Evolutionary conservation across 768 basidiomycete genomes (phyloP).

Genomic region (Heimioporus sp.): DNA sequence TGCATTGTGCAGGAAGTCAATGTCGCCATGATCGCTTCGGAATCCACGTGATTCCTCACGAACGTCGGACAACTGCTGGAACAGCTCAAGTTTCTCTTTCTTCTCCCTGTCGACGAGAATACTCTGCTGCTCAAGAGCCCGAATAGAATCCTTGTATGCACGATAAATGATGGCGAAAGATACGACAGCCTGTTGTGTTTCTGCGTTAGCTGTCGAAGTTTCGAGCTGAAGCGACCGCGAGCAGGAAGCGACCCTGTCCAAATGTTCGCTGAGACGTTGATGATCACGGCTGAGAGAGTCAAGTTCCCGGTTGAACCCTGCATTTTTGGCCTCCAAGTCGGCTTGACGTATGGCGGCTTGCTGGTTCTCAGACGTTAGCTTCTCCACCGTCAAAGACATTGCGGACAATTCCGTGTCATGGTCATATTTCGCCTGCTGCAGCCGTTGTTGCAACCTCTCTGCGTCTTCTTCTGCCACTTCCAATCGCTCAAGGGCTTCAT

Average conservation of each 20-base stretch:
- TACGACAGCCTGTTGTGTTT: constrained; percentile 19
- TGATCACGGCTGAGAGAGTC: constrained; percentile 9
- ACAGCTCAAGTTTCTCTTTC: constrained; percentile 11
- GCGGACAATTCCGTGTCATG: constrained; percentile 36
- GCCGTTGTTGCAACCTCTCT: constrained; percentile 41
- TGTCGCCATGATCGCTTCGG: constrained; percentile 21
- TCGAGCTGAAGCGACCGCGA: constrained; percentile 12
- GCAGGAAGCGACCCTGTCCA: constrained; percentile 3
- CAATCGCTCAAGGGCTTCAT: constrained; percentile 52
- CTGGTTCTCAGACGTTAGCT: constrained; percentile 35
- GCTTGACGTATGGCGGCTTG: constrained; percentile 16
- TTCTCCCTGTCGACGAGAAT: constrained; percentile 2
- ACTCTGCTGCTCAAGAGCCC: constrained; percentile 13
- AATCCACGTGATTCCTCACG: not conserved
- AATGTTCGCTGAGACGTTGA: constrained; percentile 9
- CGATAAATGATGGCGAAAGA: constrained; percentile 22
- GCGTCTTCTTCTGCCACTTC: constrained; percentile 65
- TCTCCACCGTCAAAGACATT: constrained; percentile 38
- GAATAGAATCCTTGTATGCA: constrained; percentile 13
- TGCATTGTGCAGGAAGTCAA: constrained; percentile 38
- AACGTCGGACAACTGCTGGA: constrained; percentile 8
- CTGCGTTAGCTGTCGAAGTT: constrained; percentile 1
- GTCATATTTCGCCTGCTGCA: constrained; percentile 18
- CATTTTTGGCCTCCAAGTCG: constrained; percentile 15
- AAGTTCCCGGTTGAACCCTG: constrained; percentile 12